These are phyloP conservation scores for Ceratobasidium sp. DNA, from an alignment of 1,284 basidiomycete species.

Conservation along the genomic window DNA sequence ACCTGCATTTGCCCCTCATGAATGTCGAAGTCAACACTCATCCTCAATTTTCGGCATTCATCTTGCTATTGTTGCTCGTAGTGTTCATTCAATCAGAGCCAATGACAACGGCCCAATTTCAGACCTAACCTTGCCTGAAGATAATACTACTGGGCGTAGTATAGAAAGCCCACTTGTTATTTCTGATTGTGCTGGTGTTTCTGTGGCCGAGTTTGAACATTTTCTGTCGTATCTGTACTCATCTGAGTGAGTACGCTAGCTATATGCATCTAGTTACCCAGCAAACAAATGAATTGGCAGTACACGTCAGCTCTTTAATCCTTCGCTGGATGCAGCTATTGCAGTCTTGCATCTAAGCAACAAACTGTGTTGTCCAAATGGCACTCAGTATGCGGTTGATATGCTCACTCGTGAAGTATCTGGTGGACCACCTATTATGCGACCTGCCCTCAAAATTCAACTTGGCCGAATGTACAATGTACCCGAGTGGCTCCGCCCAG, in stretches of 20 bases:
- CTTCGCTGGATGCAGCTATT: background rate
- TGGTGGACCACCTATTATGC: background rate
- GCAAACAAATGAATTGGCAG: too few relatives aligned
- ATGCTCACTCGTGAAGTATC: background rate
- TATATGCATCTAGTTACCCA: too few relatives aligned
- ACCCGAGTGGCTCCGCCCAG: background rate
- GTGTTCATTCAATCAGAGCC: background rate
- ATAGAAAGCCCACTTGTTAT: background rate
- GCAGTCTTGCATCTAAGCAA: background rate
- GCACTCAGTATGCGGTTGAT: background rate
- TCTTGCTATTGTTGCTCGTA: background rate
- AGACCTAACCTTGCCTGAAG: background rate
- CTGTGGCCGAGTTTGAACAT: background rate
- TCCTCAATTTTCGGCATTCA: background rate
- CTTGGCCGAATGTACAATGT: background rate
- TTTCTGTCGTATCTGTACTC: background rate
- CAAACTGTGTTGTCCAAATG: background rate
- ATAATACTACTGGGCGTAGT: background rate
- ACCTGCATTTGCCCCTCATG: background rate
- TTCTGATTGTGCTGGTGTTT: background rate
- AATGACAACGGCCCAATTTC: background rate
- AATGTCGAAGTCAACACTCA: background rate
- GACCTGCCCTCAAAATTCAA: background rate
- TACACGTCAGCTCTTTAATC: background rate
- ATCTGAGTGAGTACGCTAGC: background rate